Evolutionary conservation across 768 basidiomycete genomes (phyloP).

Genomic region (Symmetrospora coprosmae): DNA sequence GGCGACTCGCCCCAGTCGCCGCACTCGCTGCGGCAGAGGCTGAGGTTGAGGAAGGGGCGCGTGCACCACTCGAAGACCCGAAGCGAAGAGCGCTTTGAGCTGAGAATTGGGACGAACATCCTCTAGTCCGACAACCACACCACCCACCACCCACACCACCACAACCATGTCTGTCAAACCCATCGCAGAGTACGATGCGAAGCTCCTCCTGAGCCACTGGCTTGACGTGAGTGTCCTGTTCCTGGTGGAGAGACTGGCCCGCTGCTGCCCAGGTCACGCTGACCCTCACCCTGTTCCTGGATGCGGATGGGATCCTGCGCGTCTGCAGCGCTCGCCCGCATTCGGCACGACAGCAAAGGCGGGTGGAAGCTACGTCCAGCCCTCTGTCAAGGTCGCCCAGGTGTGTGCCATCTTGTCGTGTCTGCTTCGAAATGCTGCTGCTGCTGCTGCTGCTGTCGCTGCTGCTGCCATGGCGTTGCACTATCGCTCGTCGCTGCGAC

Average conservation of each 20-base stretch:
- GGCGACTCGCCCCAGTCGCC: too few relatives aligned
- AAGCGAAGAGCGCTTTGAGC: background rate
- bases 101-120: too few relatives aligned
- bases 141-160: conserved; percentile 1
- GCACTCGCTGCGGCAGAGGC: background rate
- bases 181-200: conserved; percentile 97
- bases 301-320: too few relatives aligned
- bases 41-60: background rate
- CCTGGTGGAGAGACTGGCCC: background rate
- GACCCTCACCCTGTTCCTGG: background rate
- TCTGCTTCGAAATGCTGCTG: too few relatives aligned
- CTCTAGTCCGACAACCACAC: too few relatives aligned
- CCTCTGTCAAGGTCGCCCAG: conserved; percentile 20
- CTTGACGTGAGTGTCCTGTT: conserved; percentile 43
- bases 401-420: background rate
- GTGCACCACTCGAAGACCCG: background rate
- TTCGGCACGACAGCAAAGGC: conserved; percentile 48
- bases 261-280: background rate
- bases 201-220: conserved; percentile 95
- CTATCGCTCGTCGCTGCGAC: too few relatives aligned
- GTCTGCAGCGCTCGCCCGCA: conserved; percentile 52
- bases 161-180: conserved; percentile 38
- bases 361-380: conserved; percentile 17
- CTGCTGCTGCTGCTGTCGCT: too few relatives aligned
- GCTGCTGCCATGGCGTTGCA: too few relatives aligned